Conservation (phyloP, 257 asterid species). For the Coffea eugenioides region DNA sequence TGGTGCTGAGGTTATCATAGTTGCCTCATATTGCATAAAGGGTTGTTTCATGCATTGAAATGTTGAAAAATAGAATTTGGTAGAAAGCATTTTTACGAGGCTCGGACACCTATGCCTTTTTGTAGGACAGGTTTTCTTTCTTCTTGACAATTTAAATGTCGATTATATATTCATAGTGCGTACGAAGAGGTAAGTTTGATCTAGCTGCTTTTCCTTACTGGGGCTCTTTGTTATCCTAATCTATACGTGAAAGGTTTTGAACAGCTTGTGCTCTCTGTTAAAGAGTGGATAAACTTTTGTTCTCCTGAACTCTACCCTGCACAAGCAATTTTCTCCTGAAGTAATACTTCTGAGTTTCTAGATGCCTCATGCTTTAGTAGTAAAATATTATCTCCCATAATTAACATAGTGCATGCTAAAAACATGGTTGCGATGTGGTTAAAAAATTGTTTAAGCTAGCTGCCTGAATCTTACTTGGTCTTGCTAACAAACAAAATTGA, state of each 20-base stretch:
- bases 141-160: too few species aligned
- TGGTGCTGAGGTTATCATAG: neutral
- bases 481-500: neutral
- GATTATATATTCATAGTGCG: neutral
- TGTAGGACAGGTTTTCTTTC: neutral
- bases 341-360: neutral
- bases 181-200: too few species aligned
- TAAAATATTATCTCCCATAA: neutral
- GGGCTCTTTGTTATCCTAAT: neutral
- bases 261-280: neutral
- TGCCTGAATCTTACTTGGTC: neutral
- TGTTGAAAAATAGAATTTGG: neutral
- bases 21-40: neutral
- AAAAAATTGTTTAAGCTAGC: constrained; percentile 3
- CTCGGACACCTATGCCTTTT: too few species aligned
- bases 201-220: neutral
- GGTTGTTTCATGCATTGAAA: neutral
- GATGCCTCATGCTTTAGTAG: neutral
- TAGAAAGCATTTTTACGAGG: neutral
- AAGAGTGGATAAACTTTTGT: too few species aligned
- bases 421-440: neutral
- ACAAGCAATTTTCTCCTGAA: neutral
- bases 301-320: neutral
- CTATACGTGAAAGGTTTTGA: neutral
- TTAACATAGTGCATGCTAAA: neutral